Conservation (phyloP, 1,139 yeast genomes). For the Nakaseomyces delphensis region DNA sequence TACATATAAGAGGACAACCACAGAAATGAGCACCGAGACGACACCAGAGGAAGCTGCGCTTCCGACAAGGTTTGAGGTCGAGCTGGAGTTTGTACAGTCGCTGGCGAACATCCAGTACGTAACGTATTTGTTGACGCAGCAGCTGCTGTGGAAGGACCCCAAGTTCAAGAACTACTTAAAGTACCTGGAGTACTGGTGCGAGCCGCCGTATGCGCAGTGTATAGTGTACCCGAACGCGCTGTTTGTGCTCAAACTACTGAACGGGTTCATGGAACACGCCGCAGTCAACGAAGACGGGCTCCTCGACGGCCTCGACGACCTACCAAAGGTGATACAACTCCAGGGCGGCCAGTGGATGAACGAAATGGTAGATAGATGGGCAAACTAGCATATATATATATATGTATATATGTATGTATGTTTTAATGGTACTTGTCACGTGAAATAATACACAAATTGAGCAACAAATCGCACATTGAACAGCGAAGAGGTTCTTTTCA, state of each 20-base stretch:
- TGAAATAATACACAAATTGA: too few relatives aligned
- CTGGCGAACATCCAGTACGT: conserved; percentile 63
- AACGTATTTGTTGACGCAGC: conserved; percentile 48
- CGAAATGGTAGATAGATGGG: conserved; percentile 73
- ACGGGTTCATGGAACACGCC: conserved; percentile 30
- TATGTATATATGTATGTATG: not conserved
- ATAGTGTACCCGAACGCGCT: conserved; percentile 67
- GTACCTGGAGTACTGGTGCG: conserved; percentile 61
- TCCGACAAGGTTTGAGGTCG: conserved; percentile 70
- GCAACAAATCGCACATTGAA: not conserved
- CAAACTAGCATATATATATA: conserved; percentile 16
- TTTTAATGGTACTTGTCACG: too few relatives aligned
- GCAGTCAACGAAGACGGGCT: conserved; percentile 25
- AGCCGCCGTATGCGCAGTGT: conserved; percentile 55
- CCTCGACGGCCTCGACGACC: conserved; percentile 39
- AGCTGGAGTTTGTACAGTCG: conserved; percentile 72
- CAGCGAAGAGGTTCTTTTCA: too few relatives aligned
- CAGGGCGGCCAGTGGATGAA: conserved; percentile 57
- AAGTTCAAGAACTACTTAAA: conserved; percentile 50
- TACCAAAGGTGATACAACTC: conserved; percentile 47
- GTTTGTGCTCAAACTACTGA: conserved; percentile 49
- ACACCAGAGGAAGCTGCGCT: conserved; percentile 10
- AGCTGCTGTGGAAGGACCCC: conserved; percentile 36
- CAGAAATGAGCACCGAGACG: not conserved
- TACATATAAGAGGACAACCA: not conserved